phyloP scores from a whole-genome alignment of 805 yeast species.

The Saturnispora gosingensis region DNA sequence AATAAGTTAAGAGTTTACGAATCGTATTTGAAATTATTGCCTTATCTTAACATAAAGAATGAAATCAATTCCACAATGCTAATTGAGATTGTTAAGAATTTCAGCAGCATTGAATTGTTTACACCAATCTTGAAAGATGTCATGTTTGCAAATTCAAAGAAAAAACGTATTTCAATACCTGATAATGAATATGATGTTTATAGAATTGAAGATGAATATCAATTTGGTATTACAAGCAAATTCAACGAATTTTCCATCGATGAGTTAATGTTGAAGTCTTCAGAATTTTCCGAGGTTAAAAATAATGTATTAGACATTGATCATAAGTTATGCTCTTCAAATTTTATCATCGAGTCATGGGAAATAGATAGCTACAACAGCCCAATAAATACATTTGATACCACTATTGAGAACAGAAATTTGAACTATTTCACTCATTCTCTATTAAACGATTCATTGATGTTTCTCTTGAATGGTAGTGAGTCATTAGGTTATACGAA shows the following conservation, averaged over 20 bases:
- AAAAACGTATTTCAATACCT: constrained; percentile 11
- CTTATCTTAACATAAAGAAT: constrained; percentile 24
- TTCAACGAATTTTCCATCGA: constrained; percentile 25
- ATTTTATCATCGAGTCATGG: constrained; percentile 26
- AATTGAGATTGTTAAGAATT: constrained; percentile 27
- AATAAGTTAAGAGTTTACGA: constrained; percentile 27
- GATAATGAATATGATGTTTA: constrained; percentile 25
- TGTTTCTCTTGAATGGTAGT: constrained; percentile 23
- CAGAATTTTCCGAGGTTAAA: not conserved
- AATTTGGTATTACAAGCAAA: constrained; percentile 37
- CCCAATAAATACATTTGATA: constrained; percentile 21
- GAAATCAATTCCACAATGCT: constrained; percentile 27
- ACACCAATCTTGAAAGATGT: constrained; percentile 6
- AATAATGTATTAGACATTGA: constrained; percentile 21
- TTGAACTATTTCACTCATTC: constrained; percentile 33
- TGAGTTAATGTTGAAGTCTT: constrained; percentile 24
- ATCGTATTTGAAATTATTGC: constrained; percentile 25
- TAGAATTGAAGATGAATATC: constrained; percentile 30
- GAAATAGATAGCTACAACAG: constrained; percentile 22
- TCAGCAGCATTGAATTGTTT: constrained; percentile 18
- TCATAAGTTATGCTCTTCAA: constrained; percentile 16
- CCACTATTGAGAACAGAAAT: constrained; percentile 25
- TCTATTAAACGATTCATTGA: constrained; percentile 34
- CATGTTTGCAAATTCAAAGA: constrained; percentile 8
- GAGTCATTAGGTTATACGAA: constrained; percentile 29